phyloP scores from a whole-genome alignment of 306 rosid genomes.

The Neltuma alba region DNA sequence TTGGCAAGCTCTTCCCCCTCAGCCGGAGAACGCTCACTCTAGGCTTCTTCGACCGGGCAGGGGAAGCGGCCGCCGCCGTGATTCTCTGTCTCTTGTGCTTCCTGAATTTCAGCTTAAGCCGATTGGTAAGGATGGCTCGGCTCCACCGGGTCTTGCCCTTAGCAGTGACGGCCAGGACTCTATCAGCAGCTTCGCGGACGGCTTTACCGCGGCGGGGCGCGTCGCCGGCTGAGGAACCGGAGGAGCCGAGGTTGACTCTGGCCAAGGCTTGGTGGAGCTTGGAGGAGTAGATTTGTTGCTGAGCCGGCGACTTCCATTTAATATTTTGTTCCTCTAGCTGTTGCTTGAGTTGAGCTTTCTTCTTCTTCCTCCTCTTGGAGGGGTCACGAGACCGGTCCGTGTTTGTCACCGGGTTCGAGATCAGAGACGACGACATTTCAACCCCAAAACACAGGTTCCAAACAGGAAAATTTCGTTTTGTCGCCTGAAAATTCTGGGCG shows the following conservation, averaged over 20 bases:
- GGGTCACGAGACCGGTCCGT: conserved; percentile 51
- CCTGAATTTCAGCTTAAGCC: conserved; percentile 79
- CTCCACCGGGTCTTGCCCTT: conserved; percentile 92
- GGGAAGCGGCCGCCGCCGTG: conserved; percentile 19
- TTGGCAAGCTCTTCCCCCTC: conserved; percentile 72
- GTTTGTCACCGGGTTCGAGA: conserved; percentile 54
- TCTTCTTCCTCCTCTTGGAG: conserved; percentile 59
- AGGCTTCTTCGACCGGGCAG: conserved; percentile 58
- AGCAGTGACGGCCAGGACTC: conserved; percentile 80
- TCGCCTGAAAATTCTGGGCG: neutral
- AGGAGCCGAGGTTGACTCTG: conserved; percentile 47
- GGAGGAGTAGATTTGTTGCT: conserved; percentile 76
- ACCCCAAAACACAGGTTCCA: neutral
- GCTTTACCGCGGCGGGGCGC: conserved; percentile 68
- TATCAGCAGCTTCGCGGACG: conserved; percentile 83
- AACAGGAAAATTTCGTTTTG: neutral
- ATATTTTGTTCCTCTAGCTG: conserved; percentile 40
- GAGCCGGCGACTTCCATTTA: conserved; percentile 80
- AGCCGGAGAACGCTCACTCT: conserved; percentile 69
- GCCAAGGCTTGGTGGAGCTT: conserved; percentile 75
- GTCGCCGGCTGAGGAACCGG: conserved; percentile 14
- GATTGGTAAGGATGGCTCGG: conserved; percentile 76
- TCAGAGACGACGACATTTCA: conserved; percentile 59
- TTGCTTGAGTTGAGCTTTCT: conserved; percentile 49
- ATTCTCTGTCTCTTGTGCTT: conserved; percentile 52